Evolutionary conservation across 257 asterid genomes (phyloP), one percentile per base, ranked within the genome.

Genomic region (Haberlea rhodopensis): DNA sequence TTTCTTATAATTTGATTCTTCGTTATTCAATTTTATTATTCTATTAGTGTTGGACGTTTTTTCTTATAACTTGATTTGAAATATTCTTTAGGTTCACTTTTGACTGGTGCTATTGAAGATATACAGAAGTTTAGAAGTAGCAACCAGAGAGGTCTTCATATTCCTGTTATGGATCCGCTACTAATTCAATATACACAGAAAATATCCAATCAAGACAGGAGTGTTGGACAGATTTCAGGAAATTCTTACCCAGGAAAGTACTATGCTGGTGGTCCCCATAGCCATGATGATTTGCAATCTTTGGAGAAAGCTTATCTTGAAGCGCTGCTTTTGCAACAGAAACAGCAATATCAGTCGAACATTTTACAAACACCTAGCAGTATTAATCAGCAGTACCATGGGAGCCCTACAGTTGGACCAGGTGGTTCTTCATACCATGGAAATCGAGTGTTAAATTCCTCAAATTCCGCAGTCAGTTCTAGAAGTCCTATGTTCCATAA

Each of bases 261-360:
- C 65, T 70, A 18, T 20, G 26, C 63, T 59, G 76, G 84, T 20
- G 64, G 73, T 62, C 60, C 79, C 51, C 79, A 78, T 58, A 80
- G 80, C 49, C 54, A 34, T 49, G 75, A 72, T 22, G 89, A 84
- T 61, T 55, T 89, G 54, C 86, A 76, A 25, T 84, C 79, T 62
- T 69, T 84, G 67, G 94, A 86, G 79, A 85, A 79, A 67, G 83
- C 90, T 59, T 85, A 82, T 78, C 76, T 80, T 11, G 97, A 87
- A 76, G 81, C 83, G 5, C 73, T 87, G 67, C 84, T 87, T 70
- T 19, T 79, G 46, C 96, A 82, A 51, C 87, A 86, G 66, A 72
- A 66, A 16, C 85, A 76, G 63, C 95, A 81, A 46, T 78, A 78
- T 62, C 85, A 79, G 66, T 55, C 82, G 0, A 78, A 77, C 46